Conservation (phyloP, 1,139 yeast genomes). For the Pichia sp. region DNA sequence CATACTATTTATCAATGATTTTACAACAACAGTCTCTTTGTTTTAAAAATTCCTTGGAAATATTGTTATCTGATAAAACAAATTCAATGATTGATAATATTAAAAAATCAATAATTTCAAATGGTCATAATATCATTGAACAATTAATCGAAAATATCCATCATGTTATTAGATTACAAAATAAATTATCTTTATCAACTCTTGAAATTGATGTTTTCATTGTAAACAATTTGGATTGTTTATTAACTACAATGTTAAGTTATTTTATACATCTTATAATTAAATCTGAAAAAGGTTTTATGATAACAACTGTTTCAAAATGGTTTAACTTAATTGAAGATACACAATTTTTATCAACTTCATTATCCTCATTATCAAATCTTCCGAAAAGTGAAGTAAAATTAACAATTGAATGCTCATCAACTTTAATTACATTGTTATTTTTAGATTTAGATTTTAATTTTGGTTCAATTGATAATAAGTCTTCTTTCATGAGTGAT, state of each 20-base stretch:
- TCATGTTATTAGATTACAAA: not conserved
- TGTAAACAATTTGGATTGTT: conserved; percentile 1
- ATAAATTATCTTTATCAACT: not conserved
- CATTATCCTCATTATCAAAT: not conserved
- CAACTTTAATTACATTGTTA: conserved; percentile 44
- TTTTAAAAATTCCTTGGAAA: conserved; percentile 2
- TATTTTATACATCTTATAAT: conserved; percentile 39
- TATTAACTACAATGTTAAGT: conserved; percentile 37
- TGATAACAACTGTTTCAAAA: conserved; percentile 31
- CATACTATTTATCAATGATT: conserved; percentile 5
- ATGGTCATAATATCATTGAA: conserved; percentile 18
- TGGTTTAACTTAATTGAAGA: conserved; percentile 57
- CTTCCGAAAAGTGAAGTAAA: conserved; percentile 7
- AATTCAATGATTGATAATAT: not conserved
- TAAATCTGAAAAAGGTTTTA: conserved; percentile 30
- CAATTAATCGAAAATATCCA: conserved; percentile 16
- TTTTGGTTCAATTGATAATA: conserved; percentile 34
- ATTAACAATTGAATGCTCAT: conserved; percentile 41
- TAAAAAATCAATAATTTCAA: conserved; percentile 5
- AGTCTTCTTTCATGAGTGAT: conserved; percentile 40
- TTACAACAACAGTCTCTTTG: conserved; percentile 6
- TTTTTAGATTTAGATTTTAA: conserved; percentile 50
- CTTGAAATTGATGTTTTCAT: conserved; percentile 5
- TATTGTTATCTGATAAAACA: conserved; percentile 1
- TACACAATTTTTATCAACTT: conserved; percentile 34